Percentiles rank a stretch among this genome's conserved stretches.
phyloP scores from a whole-genome alignment of 768 basidiomycete genomes.

The Auriscalpium microsporum region DNA sequence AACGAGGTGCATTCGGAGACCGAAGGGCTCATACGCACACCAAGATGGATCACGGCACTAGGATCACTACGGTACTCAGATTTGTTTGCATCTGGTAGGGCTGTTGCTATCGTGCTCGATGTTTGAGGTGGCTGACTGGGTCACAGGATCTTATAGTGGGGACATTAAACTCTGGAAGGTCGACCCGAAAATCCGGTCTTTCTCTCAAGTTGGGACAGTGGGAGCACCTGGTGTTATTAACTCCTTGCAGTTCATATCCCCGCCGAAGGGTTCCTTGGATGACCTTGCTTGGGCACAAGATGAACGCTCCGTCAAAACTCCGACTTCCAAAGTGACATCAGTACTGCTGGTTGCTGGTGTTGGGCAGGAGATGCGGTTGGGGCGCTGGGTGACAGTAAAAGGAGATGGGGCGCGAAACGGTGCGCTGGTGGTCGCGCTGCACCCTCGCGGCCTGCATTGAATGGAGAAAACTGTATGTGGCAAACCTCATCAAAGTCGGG shows the following conservation, averaged over 20 bases:
- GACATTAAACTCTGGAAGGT: slow-evolving; percentile 86
- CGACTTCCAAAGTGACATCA: slow-evolving; percentile 5
- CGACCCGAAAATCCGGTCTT: slow-evolving; percentile 68
- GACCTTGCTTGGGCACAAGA: slow-evolving; percentile 34
- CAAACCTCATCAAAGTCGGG: too few relatives aligned
- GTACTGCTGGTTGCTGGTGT: slow-evolving; percentile 69
- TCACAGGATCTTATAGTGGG: slow-evolving; percentile 88
- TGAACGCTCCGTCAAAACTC: slow-evolving; percentile 12
- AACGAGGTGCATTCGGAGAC: slow-evolving; percentile 62
- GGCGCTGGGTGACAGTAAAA: slow-evolving; percentile 79
- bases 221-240: slow-evolving; percentile 78
- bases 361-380: slow-evolving; percentile 83
- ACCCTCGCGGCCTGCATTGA: slow-evolving; percentile 24
- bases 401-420: slow-evolving; percentile 66
- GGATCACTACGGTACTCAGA: slow-evolving; percentile 83
- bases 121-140: neutral
- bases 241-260: slow-evolving; percentile 71
- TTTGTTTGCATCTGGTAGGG: slow-evolving; percentile 78
- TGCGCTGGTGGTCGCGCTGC: slow-evolving; percentile 53
- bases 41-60: slow-evolving; percentile 88
- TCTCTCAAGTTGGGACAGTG: slow-evolving; percentile 57
- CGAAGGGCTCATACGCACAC: slow-evolving; percentile 66
- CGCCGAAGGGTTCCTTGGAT: slow-evolving; percentile 34
- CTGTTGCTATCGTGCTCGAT: neutral
- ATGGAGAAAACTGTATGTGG: too few relatives aligned